These are phyloP conservation scores for Phytopythium vexans DNA, from an alignment of 352 stramenopile genomes.

Conservation along the genomic window DNA sequence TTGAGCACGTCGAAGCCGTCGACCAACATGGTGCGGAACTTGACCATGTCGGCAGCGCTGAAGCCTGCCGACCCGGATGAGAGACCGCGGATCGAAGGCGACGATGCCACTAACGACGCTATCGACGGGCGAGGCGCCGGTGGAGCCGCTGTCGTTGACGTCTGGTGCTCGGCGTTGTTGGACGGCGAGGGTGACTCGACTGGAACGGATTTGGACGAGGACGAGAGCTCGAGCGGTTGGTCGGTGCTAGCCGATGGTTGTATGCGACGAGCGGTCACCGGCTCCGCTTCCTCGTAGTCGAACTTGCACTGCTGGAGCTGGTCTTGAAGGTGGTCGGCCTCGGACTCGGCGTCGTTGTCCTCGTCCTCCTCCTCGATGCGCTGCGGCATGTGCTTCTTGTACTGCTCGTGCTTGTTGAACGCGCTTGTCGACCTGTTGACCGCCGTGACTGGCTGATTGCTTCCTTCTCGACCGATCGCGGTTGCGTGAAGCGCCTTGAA, in stretches of 20 bases:
- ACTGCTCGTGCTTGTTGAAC: conserved; percentile 3
- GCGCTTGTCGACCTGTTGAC: not conserved
- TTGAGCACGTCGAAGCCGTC: conserved; percentile 77
- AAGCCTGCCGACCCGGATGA: too few species aligned
- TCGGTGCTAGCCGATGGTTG: too few species aligned
- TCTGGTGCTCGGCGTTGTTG: not conserved
- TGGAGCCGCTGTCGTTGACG: not conserved
- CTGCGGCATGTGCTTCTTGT: conserved; percentile 21
- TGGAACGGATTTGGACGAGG: not conserved
- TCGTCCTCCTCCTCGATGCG: conserved; percentile 52
- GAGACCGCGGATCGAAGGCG: too few species aligned
- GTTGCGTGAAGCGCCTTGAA: not conserved
- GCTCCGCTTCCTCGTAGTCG: conserved; percentile 30
- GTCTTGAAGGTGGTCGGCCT: not conserved
- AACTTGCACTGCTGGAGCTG: conserved; percentile 20
- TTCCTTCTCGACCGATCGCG: not conserved
- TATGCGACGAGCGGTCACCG: conserved; percentile 1
- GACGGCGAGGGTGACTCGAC: not conserved
- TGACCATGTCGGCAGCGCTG: conserved; percentile 35
- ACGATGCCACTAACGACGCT: too few species aligned
- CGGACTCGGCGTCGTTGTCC: conserved; percentile 16
- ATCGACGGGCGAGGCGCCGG: too few species aligned
- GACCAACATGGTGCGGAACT: conserved; percentile 60
- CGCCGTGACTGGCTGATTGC: not conserved
- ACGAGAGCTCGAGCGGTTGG: not conserved